Percentiles rank a stretch among this genome's conserved stretches.
These are phyloP conservation scores for Piedraia hortae DNA, from an alignment of 2,329 filamentous ascomycete species.

Conservation along the genomic window DNA sequence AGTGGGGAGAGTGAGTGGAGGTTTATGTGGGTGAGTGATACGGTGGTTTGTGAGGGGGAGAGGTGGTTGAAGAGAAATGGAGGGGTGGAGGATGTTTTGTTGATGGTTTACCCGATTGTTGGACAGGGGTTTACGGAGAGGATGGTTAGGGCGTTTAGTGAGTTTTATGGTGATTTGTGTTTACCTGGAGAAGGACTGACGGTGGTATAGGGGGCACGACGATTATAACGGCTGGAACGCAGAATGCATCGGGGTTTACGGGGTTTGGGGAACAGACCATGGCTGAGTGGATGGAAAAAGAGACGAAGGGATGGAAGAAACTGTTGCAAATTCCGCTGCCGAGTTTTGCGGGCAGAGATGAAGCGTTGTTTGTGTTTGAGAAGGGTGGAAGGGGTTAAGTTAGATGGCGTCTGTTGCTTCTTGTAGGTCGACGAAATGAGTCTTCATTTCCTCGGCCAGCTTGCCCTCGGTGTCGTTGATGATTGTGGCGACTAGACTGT, in stretches of 20 bases:
- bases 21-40: slow-evolving; percentile 40
- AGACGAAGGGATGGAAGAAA: slow-evolving; percentile 29
- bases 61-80: slow-evolving; percentile 26
- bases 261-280: slow-evolving; percentile 35
- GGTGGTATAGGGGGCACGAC: slow-evolving; percentile 22
- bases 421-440: slow-evolving; percentile 39
- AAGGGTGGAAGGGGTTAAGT: too few relatives aligned
- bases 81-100: slow-evolving; percentile 29
- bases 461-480: slow-evolving; percentile 45
- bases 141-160: slow-evolving; percentile 30
- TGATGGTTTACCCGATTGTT: slow-evolving; percentile 49
- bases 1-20: slow-evolving; percentile 41
- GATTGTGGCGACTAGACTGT: slow-evolving; percentile 79
- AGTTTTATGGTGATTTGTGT: slow-evolving; percentile 3
- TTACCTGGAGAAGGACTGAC: not conserved
- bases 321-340: slow-evolving; percentile 38
- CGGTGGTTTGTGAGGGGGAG: slow-evolving; percentile 30
- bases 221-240: slow-evolving; percentile 45
- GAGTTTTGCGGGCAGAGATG: slow-evolving; percentile 52
- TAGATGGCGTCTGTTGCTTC: too few relatives aligned
- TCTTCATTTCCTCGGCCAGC: slow-evolving; percentile 44
- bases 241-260: slow-evolving; percentile 49
- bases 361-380: slow-evolving; percentile 40
- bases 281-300: slow-evolving; percentile 35
- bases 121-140: slow-evolving; percentile 36